Conservation (phyloP, 1,284 basidiomycete species). For the Porodaedalea pini region DNA sequence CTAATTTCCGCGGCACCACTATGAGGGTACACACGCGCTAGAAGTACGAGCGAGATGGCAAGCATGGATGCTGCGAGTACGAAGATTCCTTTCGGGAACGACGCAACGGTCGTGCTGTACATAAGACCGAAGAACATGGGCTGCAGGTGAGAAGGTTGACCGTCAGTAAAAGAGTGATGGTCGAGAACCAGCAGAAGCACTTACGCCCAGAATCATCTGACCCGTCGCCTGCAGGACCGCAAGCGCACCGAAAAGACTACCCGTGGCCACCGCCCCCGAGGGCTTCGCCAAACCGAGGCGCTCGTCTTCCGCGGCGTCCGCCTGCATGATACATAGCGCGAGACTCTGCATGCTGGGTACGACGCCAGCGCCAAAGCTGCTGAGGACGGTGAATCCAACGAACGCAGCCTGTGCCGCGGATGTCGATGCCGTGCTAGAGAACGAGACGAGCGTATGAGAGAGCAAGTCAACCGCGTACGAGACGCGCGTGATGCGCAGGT, state of each 20-base stretch:
- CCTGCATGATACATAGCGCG: conserved; percentile 63
- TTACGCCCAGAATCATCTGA: conserved; percentile 64
- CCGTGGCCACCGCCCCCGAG: conserved; percentile 36
- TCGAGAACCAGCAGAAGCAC: conserved; percentile 27
- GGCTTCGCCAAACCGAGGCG: conserved; percentile 12
- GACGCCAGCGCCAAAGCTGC: conserved; percentile 57
- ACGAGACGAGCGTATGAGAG: conserved; percentile 56
- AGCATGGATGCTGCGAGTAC: conserved; percentile 49
- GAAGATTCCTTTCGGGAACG: conserved; percentile 66
- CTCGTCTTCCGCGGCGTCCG: conserved; percentile 39
- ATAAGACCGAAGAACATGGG: conserved; percentile 68
- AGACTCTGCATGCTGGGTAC: conserved; percentile 67
- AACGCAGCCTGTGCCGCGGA: conserved; percentile 47
- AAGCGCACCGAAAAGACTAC: conserved; percentile 65
- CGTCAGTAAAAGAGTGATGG: no score
- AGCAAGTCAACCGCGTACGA: conserved; percentile 64
- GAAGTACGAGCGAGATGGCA: conserved; percentile 42
- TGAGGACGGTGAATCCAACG: conserved; percentile 52
- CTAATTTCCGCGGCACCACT: conserved; percentile 26
- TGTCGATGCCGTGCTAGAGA: conserved; percentile 39
- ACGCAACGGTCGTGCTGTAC: conserved; percentile 62
- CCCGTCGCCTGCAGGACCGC: conserved; percentile 63
- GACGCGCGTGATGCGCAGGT: conserved; percentile 54
- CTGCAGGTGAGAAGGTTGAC: conserved; percentile 32
- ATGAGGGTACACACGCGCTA: conserved; percentile 50